Base-by-base conservation (phyloP, 1,284 basidiomycete genomes). In the Lentinula novae-zelandiae region DNA sequence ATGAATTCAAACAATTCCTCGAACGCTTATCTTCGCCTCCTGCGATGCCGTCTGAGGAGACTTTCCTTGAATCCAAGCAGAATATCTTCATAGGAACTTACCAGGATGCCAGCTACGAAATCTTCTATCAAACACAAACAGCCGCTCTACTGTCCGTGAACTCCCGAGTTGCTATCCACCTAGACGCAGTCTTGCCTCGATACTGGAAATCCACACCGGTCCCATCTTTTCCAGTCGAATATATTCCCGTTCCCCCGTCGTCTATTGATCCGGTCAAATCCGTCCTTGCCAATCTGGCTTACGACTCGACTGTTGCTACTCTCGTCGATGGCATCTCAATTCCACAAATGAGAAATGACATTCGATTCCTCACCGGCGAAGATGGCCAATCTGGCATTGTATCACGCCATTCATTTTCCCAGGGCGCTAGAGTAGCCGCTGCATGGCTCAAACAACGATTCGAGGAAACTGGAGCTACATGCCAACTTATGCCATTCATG, bases 341-440 rank as follows among this genome's bases (percentile, higher is more conserved):
- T 39, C 70, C 81, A 5, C 81, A 85, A 64, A 84, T 95, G 75
- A 77, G 78, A 60, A 77, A 82, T 51, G 88, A 92, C 71, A 81
- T 95, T 49, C 82, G 85, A 53, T 94, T 84, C 71, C 83, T 96
- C 61, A 93, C 93, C 0, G 93, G 93, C 60, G 93, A 95, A 73
- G 86, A 87, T 65, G 78, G 73, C 20, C 68, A 76, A 40, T 88
- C 86, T 3, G 78, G 78, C 12, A 90, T 95, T 63, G 68, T 85
- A 36, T 87, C 86, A 0, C 80, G 93, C 13, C 91, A 95, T 69
- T 91, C 90, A 6, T 95, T 95, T 73, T 79, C 87, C 0, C 65
- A 76, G 1, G 92, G 90, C 4, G 85, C 89, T 3, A 72, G 78
- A 6, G 75, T 80, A 15, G 93, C 93, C 17, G 91, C 91, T 0